phyloP scores from a whole-genome alignment of 345 rosid genomes.

The Populus ilicifolia region DNA sequence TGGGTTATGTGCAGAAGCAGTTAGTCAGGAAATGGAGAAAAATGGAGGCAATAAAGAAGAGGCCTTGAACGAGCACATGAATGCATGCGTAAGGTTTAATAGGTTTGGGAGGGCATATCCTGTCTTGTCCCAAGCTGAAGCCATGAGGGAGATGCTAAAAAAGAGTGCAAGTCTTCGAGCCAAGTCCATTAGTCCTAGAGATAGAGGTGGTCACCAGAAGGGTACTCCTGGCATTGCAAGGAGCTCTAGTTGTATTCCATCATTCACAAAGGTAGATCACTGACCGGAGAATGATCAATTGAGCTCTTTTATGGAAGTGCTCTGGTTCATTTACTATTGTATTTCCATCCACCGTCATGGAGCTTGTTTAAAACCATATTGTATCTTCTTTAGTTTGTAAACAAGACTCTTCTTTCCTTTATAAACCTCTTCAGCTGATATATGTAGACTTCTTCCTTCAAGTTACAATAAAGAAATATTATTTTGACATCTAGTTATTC shows the following conservation, averaged over 20 bases:
- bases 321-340: too few relatives aligned
- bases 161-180: constrained; percentile 11
- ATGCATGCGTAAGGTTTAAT: constrained; percentile 24
- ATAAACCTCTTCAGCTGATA: too few relatives aligned
- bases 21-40: constrained; percentile 26
- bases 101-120: constrained; percentile 19
- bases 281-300: background rate
- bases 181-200: constrained; percentile 16
- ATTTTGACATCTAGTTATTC: too few relatives aligned
- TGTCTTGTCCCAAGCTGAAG: constrained; percentile 26
- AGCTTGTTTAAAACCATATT: too few relatives aligned
- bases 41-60: constrained; percentile 32
- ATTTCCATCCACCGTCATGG: too few relatives aligned
- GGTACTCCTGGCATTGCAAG: constrained; percentile 15
- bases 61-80: constrained; percentile 34
- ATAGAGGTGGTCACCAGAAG: constrained; percentile 1
- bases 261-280: constrained; percentile 17
- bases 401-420: too few relatives aligned
- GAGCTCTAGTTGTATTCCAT: constrained; percentile 31
- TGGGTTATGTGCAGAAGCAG: constrained; percentile 40
- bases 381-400: too few relatives aligned
- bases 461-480: too few relatives aligned
- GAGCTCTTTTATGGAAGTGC: background rate
- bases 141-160: constrained; percentile 26
- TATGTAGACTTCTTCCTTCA: too few relatives aligned